A percentile compares a stretch with the other conserved stretches of the same genome.
Conservation (phyloP, 352 stramenopile species). For the Globisporangium ultimum region DNA sequence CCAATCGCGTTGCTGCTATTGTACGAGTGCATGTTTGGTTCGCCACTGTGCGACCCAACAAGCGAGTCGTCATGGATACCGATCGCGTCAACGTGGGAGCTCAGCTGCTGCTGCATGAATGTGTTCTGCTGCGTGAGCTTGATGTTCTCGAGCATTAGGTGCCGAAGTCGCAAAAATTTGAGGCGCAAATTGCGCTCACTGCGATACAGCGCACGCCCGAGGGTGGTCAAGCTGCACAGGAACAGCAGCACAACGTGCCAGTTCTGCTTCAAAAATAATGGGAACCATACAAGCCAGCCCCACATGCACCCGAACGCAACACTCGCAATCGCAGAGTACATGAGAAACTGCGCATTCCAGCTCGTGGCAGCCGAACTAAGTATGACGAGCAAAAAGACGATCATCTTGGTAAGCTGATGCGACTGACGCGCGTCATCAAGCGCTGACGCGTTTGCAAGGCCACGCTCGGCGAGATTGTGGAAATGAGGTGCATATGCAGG, state of each 20-base stretch:
- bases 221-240: slow-evolving; percentile 26
- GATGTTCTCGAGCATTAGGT: slow-evolving; percentile 60
- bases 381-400: slow-evolving; percentile 51
- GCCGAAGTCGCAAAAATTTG: slow-evolving; percentile 55
- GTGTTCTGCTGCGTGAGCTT: slow-evolving; percentile 58
- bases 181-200: slow-evolving; percentile 30
- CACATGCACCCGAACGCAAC: slow-evolving; percentile 23
- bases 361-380: slow-evolving; percentile 43
- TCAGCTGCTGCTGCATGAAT: slow-evolving; percentile 67
- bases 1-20: slow-evolving; percentile 21
- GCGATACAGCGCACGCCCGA: slow-evolving; percentile 40
- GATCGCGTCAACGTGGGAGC: slow-evolving; percentile 54
- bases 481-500: slow-evolving; percentile 16
- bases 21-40: background rate
- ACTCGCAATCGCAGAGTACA: slow-evolving; percentile 27
- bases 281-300: slow-evolving; percentile 25
- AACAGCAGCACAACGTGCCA: slow-evolving; percentile 58
- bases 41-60: background rate
- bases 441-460: slow-evolving; percentile 10
- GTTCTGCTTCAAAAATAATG: slow-evolving; percentile 26
- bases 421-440: slow-evolving; percentile 22
- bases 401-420: slow-evolving; percentile 42
- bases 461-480: slow-evolving; percentile 2
- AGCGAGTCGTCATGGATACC: slow-evolving; percentile 29
- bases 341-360: slow-evolving; percentile 57